Evolutionary conservation across 108 stramenopile species (phyloP).

Genomic region (Chaetoceros tenuissimus): DNA sequence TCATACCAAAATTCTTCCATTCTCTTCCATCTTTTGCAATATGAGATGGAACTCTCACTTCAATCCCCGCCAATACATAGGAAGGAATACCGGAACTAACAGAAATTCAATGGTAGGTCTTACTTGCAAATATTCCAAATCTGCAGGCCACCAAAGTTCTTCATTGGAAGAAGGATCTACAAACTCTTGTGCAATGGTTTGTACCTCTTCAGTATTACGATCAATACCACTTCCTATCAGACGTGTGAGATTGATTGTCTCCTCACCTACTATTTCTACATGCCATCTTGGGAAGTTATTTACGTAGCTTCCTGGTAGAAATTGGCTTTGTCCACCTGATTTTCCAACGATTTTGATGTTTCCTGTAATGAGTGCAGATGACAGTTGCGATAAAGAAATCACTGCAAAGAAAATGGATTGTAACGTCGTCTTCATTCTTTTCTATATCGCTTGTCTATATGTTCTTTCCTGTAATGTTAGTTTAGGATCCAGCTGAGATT

Average conservation of each 20-base stretch:
- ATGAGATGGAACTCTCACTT: conserved; percentile 26
- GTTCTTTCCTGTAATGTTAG: too few species aligned
- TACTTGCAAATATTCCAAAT: conserved; percentile 21
- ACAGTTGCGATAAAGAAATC: too few species aligned
- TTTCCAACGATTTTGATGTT: background rate
- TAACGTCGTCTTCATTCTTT: too few species aligned
- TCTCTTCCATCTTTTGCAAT: conserved; percentile 4
- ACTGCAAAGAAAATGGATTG: too few species aligned
- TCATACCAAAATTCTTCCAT: conserved; percentile 43
- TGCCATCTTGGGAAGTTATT: background rate
- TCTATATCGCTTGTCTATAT: too few species aligned
- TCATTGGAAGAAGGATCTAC: conserved; percentile 32
- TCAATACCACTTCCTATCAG: background rate
- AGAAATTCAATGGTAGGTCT: conserved; percentile 29
- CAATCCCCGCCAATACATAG: conserved; percentile 27
- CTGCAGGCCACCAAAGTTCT: conserved; percentile 40
- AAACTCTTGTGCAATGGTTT: background rate
- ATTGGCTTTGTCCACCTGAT: background rate
- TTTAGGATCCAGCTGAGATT: too few species aligned
- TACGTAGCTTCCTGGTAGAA: background rate
- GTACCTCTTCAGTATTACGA: background rate
- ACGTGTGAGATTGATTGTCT: background rate
- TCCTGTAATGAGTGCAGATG: background rate
- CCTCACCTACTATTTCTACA: background rate
- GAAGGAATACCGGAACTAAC: conserved; percentile 18